Conservation (phyloP, 2,329 filamentous ascomycete genomes). For the Didymella glomerata region DNA sequence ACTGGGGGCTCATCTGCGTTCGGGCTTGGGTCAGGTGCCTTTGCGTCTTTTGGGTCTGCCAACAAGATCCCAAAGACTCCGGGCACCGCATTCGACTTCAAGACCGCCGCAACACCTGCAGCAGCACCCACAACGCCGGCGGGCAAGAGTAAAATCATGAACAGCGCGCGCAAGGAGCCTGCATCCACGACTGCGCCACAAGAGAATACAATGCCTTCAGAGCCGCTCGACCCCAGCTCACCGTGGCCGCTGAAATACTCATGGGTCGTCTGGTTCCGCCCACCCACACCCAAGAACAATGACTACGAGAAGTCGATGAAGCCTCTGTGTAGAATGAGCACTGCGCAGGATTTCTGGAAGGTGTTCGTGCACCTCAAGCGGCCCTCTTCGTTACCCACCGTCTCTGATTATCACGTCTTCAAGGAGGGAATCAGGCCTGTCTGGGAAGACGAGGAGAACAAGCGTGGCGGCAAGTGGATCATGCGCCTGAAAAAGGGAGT, state of each 20-base stretch:
- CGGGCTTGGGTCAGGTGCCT: slow-evolving; percentile 91
- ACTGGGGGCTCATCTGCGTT: slow-evolving; percentile 85
- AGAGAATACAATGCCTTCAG: slow-evolving; percentile 51
- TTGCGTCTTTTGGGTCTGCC: slow-evolving; percentile 87
- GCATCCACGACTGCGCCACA: slow-evolving; percentile 34
- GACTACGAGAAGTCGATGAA: slow-evolving; percentile 98
- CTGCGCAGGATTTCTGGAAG: slow-evolving; percentile 89
- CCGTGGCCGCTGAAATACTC: slow-evolving; percentile 74
- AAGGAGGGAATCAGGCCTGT: slow-evolving; percentile 95
- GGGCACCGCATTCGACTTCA: slow-evolving; percentile 80
- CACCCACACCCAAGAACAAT: slow-evolving; percentile 94
- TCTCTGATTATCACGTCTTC: slow-evolving; percentile 98
- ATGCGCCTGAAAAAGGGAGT: slow-evolving; percentile 97
- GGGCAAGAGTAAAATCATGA: slow-evolving; percentile 62
- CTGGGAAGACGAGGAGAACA: slow-evolving; percentile 98
- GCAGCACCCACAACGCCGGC: slow-evolving; percentile 63
- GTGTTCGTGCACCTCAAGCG: slow-evolving; percentile 90
- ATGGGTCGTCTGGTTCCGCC: slow-evolving; percentile 98
- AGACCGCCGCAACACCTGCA: slow-evolving; percentile 61
- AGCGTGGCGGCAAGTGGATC: slow-evolving; percentile 96
- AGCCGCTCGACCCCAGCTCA: slow-evolving; percentile 49
- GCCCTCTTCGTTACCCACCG: slow-evolving; percentile 84
- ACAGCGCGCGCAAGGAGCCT: slow-evolving; percentile 49
- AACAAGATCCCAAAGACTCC: slow-evolving; percentile 88
- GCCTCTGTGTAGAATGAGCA: slow-evolving; percentile 80